These are phyloP conservation scores for Tephrocybe sp. DNA, from an alignment of 768 basidiomycete species.

Conservation along the genomic window DNA sequence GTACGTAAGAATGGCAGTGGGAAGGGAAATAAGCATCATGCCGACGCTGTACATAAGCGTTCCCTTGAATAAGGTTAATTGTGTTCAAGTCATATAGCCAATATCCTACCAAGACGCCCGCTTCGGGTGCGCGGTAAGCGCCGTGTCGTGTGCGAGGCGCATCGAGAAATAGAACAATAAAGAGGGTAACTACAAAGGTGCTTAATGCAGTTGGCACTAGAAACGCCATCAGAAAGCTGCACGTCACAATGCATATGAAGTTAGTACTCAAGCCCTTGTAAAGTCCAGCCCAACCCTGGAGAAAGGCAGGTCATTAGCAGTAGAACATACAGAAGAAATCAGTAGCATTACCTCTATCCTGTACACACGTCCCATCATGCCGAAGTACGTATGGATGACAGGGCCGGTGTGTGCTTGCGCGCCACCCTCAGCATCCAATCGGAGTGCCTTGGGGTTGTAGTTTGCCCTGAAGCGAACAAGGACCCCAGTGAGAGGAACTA, in stretches of 20 bases:
- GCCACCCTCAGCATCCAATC: conserved; percentile 73
- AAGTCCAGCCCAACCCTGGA: conserved; percentile 64
- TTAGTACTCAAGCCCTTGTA: conserved; percentile 74
- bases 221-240: background rate
- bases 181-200: conserved; percentile 54
- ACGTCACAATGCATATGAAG: background rate
- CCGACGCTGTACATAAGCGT: conserved; percentile 64
- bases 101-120: conserved; percentile 47
- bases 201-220: conserved; percentile 45
- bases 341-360: conserved; percentile 61
- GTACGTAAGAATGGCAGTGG: conserved; percentile 74
- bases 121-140: conserved; percentile 61
- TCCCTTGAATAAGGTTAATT: conserved; percentile 31
- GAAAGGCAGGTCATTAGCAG: background rate
- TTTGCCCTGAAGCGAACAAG: conserved; percentile 80
- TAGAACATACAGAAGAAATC: background rate
- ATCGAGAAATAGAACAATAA: conserved; percentile 60
- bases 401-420: conserved; percentile 79
- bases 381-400: conserved; percentile 72
- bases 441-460: conserved; percentile 84
- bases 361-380: conserved; percentile 71
- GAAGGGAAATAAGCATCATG: conserved; percentile 65
- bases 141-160: conserved; percentile 61
- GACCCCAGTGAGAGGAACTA: conserved; percentile 65
- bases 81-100: background rate